phyloP scores from a whole-genome alignment of 169 alveolate species.

The Babesia ovata region DNA sequence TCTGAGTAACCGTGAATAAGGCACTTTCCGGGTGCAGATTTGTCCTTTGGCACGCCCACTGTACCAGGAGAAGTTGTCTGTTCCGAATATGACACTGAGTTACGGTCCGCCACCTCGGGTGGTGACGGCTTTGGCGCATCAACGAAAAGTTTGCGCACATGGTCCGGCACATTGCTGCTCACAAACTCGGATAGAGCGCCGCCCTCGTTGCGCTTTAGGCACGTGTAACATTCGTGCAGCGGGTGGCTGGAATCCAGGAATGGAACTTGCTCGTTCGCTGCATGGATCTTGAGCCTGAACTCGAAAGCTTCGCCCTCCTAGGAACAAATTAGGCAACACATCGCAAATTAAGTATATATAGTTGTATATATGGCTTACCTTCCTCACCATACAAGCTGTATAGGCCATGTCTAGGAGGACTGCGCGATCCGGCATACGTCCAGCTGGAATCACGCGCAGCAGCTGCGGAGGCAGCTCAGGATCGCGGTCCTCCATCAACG shows the following conservation, averaged over 20 bases:
- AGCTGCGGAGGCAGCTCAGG: constrained; percentile 23
- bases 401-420: constrained; percentile 48
- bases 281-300: constrained; percentile 57
- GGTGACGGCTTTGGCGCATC: not conserved
- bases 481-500: constrained; percentile 1
- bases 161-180: not conserved
- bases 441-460: constrained; percentile 19
- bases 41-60: not conserved
- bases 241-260: constrained; percentile 48
- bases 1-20: constrained; percentile 56
- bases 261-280: constrained; percentile 24
- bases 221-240: constrained; percentile 30
- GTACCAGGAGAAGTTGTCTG: not conserved
- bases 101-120: not conserved
- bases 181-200: constrained; percentile 4
- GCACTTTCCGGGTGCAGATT: not conserved
- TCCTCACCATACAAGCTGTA: constrained; percentile 35
- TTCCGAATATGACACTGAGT: not conserved
- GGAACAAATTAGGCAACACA: not conserved
- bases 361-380: constrained; percentile 9
- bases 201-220: constrained; percentile 18
- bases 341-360: not conserved
- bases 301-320: constrained; percentile 59
- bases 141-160: not conserved
- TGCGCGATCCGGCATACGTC: constrained; percentile 22